Percentiles rank a stretch among this genome's conserved stretches.
phyloP scores from a whole-genome alignment of 805 yeast species.

The Candida peoriensis region DNA sequence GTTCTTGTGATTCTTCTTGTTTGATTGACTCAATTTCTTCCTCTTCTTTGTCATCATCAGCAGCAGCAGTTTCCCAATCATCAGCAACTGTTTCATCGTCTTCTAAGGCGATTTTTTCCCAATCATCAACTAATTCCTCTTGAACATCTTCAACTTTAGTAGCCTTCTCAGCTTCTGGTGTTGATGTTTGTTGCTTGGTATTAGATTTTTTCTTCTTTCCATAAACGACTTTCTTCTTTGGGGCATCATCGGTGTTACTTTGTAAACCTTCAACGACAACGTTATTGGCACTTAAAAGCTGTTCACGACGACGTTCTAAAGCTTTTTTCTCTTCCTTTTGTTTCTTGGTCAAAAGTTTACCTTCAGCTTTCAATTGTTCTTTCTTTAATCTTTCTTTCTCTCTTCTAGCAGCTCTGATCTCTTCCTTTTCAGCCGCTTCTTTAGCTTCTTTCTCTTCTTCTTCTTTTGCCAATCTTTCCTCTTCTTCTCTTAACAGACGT shows the following conservation, averaged over 20 bases:
- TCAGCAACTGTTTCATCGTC: conserved; percentile 50
- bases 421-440: conserved; percentile 47
- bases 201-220: conserved; percentile 68
- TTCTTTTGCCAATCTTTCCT: conserved; percentile 42
- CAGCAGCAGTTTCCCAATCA: conserved; percentile 47
- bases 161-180: conserved; percentile 21
- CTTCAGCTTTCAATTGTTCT: conserved; percentile 94
- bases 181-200: conserved; percentile 17
- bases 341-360: conserved; percentile 87
- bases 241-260: conserved; percentile 18
- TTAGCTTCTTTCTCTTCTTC: conserved; percentile 45
- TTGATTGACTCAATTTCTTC: conserved; percentile 22
- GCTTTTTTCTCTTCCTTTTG: conserved; percentile 89
- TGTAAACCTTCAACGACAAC: conserved; percentile 72
- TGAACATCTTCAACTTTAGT: conserved; percentile 23
- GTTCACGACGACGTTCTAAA: conserved; percentile 85
- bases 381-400: conserved; percentile 84
- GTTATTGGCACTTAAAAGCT: conserved; percentile 68
- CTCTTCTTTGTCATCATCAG: conserved; percentile 21
- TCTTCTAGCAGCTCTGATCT: conserved; percentile 58
- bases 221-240: conserved; percentile 56
- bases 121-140: conserved; percentile 62
- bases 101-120: conserved; percentile 70
- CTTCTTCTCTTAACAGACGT: conserved; percentile 69
- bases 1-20: conserved; percentile 27